Conservation (phyloP, 139 green algal species). For the Chlorella sp. region DNA sequence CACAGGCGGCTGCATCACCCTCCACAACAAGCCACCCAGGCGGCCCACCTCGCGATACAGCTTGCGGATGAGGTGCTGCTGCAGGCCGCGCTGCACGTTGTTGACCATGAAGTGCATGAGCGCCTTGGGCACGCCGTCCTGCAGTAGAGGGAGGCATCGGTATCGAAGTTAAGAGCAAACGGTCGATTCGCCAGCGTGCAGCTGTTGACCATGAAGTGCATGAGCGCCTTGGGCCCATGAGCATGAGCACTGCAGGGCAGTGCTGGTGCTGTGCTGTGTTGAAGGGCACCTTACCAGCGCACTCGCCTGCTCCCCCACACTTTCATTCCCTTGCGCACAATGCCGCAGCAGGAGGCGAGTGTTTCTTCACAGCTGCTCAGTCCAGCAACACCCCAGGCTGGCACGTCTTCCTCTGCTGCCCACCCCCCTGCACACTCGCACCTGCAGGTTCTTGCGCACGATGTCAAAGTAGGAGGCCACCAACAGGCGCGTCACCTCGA, state of each 20-base stretch:
- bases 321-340: background rate
- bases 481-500: constrained; percentile 90
- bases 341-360: background rate
- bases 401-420: background rate
- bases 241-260: no score
- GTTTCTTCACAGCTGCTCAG: background rate
- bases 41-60: constrained; percentile 71
- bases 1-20: background rate
- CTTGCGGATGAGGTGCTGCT: constrained; percentile 85
- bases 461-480: constrained; percentile 94
- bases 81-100: constrained; percentile 74
- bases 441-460: constrained; percentile 80
- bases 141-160: constrained; percentile 39
- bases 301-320: no score
- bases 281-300: no score
- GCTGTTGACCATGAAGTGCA: no score
- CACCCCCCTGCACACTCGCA: background rate
- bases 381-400: background rate
- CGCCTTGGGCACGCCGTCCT: constrained; percentile 91
- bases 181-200: no score
- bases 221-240: no score
- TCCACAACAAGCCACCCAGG: background rate
- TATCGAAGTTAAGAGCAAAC: no score
- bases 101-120: constrained; percentile 97
- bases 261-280: no score